Percentiles rank a stretch among this genome's conserved stretches.
Evolutionary conservation across 371 early-diverging fungal species (phyloP).

Genomic region (Mucor piriformis): DNA sequence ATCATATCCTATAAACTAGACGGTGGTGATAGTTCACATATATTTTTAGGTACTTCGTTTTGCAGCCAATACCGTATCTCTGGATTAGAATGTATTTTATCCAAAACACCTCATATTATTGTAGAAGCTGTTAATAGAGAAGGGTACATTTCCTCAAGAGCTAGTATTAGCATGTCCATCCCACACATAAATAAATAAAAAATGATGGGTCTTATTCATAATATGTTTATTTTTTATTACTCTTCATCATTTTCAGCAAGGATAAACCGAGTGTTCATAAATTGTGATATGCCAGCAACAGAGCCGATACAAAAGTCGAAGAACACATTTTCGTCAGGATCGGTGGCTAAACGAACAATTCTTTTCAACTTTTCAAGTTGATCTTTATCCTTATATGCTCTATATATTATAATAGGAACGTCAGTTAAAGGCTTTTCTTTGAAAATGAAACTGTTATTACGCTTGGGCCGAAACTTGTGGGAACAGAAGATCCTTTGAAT

Average conservation of each 20-base stretch:
- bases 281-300: not conserved
- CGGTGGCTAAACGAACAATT: not conserved
- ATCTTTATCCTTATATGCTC: not conserved
- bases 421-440: not conserved
- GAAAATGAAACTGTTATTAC: not conserved
- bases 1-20: constrained; percentile 3
- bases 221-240: not conserved
- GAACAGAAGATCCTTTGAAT: too few species aligned
- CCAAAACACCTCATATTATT: not conserved
- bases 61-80: constrained; percentile 25
- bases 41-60: constrained; percentile 35
- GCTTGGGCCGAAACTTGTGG: not conserved
- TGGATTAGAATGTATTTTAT: constrained; percentile 8
- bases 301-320: not conserved
- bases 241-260: not conserved
- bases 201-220: not conserved
- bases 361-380: not conserved
- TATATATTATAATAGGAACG: not conserved
- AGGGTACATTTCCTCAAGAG: constrained; percentile 7
- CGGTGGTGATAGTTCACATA: not conserved
- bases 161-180: constrained; percentile 5
- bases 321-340: not conserved
- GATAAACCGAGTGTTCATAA: not conserved
- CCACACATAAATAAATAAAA: too few species aligned
- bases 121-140: constrained; percentile 23